Conservation (phyloP, 2,329 filamentous ascomycete genomes). For the Huntiella omanensis region DNA sequence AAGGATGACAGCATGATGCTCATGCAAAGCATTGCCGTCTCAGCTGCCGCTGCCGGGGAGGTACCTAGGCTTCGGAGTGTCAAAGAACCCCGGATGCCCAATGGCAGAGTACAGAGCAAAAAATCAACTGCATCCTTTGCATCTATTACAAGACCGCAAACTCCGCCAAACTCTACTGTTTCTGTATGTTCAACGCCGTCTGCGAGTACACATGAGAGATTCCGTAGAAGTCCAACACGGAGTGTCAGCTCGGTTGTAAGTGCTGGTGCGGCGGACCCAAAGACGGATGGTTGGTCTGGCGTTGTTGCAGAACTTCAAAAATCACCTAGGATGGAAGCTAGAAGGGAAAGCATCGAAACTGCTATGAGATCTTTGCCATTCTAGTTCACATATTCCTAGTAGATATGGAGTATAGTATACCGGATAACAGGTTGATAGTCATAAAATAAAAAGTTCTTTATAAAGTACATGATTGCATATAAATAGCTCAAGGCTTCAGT, state of each 20-base stretch:
- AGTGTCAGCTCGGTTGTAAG: slow-evolving; percentile 7
- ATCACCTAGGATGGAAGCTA: slow-evolving; percentile 40
- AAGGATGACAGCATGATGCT: slow-evolving; percentile 6
- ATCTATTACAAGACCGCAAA: background rate
- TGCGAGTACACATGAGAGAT: slow-evolving; percentile 1
- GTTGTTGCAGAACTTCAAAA: slow-evolving; percentile 44
- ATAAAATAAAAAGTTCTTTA: background rate
- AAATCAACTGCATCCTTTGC: background rate
- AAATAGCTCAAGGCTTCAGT: slow-evolving; percentile 4
- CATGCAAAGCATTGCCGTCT: slow-evolving; percentile 8
- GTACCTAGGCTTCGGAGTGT: slow-evolving; percentile 1
- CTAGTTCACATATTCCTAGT: background rate
- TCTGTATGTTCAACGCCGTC: slow-evolving; percentile 1
- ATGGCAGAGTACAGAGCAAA: background rate
- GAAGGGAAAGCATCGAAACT: slow-evolving; percentile 29
- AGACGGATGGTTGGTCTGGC: slow-evolving; percentile 35
- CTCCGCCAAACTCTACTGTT: slow-evolving; percentile 4
- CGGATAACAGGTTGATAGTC: background rate
- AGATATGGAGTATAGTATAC: background rate
- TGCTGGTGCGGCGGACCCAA: slow-evolving; percentile 16
- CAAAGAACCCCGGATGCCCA: background rate
- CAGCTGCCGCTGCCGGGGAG: slow-evolving; percentile 3
- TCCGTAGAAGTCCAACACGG: background rate
- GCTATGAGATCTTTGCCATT: slow-evolving; percentile 22
- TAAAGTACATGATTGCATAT: too few species aligned